These are phyloP conservation scores for Dipodascopsis uninucleata DNA, from an alignment of 805 yeast genomes.

Conservation along the genomic window DNA sequence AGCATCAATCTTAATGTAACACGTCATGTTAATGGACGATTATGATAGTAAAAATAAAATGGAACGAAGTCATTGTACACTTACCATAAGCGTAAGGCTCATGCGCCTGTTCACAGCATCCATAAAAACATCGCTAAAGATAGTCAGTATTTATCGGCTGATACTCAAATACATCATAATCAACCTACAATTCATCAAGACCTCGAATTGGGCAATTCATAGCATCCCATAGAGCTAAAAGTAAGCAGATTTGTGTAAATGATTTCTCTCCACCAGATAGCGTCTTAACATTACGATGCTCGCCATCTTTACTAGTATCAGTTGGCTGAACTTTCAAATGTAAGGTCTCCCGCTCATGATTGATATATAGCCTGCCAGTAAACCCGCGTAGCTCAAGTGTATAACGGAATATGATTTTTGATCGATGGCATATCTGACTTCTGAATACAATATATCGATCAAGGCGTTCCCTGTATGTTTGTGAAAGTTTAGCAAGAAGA, in stretches of 20 bases:
- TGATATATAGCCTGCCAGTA: constrained; percentile 66
- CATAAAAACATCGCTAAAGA: constrained; percentile 77
- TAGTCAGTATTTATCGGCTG: neutral
- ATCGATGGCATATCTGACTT: constrained; percentile 27
- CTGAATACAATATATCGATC: constrained; percentile 24
- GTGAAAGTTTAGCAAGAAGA: constrained; percentile 4
- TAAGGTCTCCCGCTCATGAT: constrained; percentile 39
- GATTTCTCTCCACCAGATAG: constrained; percentile 97
- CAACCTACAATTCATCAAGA: constrained; percentile 65
- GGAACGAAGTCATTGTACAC: neutral
- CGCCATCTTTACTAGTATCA: constrained; percentile 38
- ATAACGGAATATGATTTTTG: constrained; percentile 34
- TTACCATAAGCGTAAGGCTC: constrained; percentile 63
- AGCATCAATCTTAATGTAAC: constrained; percentile 46
- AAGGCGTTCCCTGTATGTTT: constrained; percentile 19
- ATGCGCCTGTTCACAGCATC: constrained; percentile 84
- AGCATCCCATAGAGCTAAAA: constrained; percentile 87
- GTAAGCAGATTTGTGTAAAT: constrained; percentile 81
- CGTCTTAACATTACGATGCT: constrained; percentile 68
- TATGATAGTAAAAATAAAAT: neutral
- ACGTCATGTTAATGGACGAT: neutral
- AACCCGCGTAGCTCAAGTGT: constrained; percentile 56
- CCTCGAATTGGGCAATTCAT: constrained; percentile 88
- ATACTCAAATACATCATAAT: neutral
- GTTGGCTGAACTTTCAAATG: constrained; percentile 23